Evolutionary conservation across 345 rosid species (phyloP).

Genomic region (Gossypium ekmanianum): DNA sequence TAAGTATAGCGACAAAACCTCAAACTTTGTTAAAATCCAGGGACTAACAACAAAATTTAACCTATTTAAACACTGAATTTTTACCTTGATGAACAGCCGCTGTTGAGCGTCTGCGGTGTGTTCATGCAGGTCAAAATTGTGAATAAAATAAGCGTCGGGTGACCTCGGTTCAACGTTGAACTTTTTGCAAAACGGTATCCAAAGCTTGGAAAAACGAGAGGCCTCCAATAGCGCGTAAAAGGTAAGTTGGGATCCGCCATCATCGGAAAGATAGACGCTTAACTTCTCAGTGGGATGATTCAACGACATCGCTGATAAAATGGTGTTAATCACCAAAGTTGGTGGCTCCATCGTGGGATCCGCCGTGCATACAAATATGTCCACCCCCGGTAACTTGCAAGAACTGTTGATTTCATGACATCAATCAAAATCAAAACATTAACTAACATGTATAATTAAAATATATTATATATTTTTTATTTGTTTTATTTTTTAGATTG

Average conservation of each 20-base stretch:
- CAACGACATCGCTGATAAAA: constrained; percentile 53
- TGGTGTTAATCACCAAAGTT: constrained; percentile 57
- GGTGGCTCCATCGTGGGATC: constrained; percentile 77
- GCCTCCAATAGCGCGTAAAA: constrained; percentile 60
- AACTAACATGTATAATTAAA: no score
- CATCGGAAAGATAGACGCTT: constrained; percentile 63
- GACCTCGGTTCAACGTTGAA: constrained; percentile 53
- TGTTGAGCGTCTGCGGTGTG: constrained; percentile 14
- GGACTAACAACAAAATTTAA: neutral
- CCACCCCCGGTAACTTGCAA: constrained; percentile 48
- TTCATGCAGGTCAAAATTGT: neutral
- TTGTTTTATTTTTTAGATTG: no score
- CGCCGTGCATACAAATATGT: constrained; percentile 72
- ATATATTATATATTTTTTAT: no score
- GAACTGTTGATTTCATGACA: neutral
- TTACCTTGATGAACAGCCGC: constrained; percentile 20
- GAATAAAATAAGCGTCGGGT: constrained; percentile 55
- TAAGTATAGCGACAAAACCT: no score
- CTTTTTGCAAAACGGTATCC: constrained; percentile 64
- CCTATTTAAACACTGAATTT: neutral
- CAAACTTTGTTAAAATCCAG: neutral
- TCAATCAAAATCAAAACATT: neutral
- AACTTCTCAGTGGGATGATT: constrained; percentile 59
- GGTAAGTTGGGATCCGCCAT: constrained; percentile 57
- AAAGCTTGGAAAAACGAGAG: constrained; percentile 38